These are phyloP conservation scores for Papilionanthe hybrid DNA, from an alignment of 116 monocot species.

Conservation along the genomic window DNA sequence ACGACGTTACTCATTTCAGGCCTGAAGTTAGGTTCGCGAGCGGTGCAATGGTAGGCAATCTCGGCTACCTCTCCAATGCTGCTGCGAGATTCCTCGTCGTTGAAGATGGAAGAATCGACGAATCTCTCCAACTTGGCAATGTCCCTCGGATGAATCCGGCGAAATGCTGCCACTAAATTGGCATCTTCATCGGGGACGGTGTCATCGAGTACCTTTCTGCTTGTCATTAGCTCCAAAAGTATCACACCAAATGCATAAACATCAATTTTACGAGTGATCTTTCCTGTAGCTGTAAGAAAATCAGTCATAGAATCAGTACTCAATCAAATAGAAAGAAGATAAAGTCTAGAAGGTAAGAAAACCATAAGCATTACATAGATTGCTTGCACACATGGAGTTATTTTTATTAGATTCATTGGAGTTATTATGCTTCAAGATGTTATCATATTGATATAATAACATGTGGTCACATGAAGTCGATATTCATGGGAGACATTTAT, in stretches of 20 bases:
- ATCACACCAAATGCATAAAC: slow-evolving; percentile 92
- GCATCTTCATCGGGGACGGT: slow-evolving; percentile 48
- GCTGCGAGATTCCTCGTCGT: slow-evolving; percentile 32
- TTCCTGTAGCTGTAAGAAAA: slow-evolving; percentile 63
- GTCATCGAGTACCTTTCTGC: slow-evolving; percentile 72
- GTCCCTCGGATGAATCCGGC: slow-evolving; percentile 35
- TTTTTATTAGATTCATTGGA: no score
- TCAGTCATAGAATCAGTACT: no score
- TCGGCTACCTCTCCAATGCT: slow-evolving; percentile 49
- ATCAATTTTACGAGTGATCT: slow-evolving; percentile 79
- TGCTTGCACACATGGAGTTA: no score
- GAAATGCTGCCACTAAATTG: slow-evolving; percentile 67
- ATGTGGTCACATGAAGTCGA: no score
- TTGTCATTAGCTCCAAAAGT: slow-evolving; percentile 74
- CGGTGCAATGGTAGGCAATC: slow-evolving; percentile 71
- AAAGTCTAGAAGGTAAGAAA: no score
- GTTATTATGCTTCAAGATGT: no score
- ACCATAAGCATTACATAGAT: no score
- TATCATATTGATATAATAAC: no score
- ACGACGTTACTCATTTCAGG: slow-evolving; percentile 89
- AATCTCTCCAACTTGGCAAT: slow-evolving; percentile 30
- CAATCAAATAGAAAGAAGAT: no score
- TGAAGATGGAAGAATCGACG: slow-evolving; percentile 47
- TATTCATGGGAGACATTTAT: no score
- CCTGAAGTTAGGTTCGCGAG: slow-evolving; percentile 55